Percentiles rank a stretch among this genome's conserved stretches.
These are phyloP conservation scores for Diaporthe nobilis DNA, from an alignment of 2,329 filamentous ascomycete species.

Conservation along the genomic window DNA sequence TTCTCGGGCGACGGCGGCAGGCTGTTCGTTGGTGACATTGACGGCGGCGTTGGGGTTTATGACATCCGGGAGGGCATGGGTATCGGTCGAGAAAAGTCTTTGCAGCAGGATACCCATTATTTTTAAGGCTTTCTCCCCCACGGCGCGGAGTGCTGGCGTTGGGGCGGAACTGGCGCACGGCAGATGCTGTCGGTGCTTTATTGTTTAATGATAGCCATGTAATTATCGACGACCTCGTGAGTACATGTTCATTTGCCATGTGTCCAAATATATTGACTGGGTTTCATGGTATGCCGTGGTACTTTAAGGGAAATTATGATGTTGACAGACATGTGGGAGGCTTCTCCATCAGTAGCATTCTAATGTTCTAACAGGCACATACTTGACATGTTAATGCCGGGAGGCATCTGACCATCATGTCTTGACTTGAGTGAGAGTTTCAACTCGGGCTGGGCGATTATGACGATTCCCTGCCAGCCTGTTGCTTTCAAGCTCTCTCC, in stretches of 20 bases:
- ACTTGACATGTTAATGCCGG: too few relatives aligned
- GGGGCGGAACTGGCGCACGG: constrained; percentile 46
- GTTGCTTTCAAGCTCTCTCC: too few relatives aligned
- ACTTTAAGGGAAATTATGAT: background rate
- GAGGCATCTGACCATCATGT: background rate
- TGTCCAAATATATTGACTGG: background rate
- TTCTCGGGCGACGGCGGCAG: constrained; percentile 56
- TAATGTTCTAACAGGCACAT: background rate
- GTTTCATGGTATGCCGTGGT: background rate
- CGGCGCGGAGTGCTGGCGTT: constrained; percentile 50
- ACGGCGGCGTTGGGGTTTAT: constrained; percentile 55
- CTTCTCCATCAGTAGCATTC: background rate
- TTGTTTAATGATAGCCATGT: constrained; percentile 16
- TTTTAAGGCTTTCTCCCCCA: background rate
- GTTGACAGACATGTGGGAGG: background rate
- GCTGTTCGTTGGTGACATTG: constrained; percentile 53
- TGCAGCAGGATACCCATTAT: constrained; percentile 32
- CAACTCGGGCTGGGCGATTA: background rate
- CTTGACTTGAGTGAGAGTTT: background rate
- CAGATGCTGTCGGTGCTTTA: background rate
- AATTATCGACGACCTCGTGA: background rate
- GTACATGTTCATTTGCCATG: background rate
- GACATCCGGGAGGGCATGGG: constrained; percentile 50
- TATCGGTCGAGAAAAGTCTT: constrained; percentile 30
- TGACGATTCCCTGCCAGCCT: background rate